Evolutionary conservation across 495 filamentous ascomycete species (phyloP).

Genomic region (Aspergillus carlsbadensis): DNA sequence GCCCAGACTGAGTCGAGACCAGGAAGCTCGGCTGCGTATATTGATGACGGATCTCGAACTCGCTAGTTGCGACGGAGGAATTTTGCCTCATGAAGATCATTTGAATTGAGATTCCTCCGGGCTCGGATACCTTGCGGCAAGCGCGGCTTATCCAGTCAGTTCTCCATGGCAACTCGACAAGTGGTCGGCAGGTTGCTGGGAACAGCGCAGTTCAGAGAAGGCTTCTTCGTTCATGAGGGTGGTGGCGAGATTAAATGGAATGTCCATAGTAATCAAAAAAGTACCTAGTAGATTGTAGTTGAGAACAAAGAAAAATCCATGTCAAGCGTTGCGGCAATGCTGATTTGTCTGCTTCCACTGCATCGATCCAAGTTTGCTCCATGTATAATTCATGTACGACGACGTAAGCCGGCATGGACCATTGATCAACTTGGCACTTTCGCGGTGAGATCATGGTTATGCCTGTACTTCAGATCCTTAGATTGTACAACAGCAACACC

Average conservation of each 20-base stretch:
- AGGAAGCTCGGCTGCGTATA: neutral
- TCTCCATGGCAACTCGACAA: neutral
- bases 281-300: too few species aligned
- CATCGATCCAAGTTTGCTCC: neutral
- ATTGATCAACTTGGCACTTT: slow-evolving; percentile 12
- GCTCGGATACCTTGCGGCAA: neutral
- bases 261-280: neutral
- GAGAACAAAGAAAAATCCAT: neutral
- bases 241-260: neutral
- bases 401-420: slow-evolving; percentile 5
- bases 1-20: neutral
- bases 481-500: neutral
- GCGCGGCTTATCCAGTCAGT: neutral
- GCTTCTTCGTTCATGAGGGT: neutral
- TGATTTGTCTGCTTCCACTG: neutral
- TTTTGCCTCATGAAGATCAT: neutral
- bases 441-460: slow-evolving; percentile 18
- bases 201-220: neutral
- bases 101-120: neutral
- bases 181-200: neutral
- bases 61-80: neutral
- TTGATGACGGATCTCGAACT: neutral
- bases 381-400: slow-evolving; percentile 9
- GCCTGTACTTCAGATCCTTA: neutral
- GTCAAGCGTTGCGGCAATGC: neutral